Conservation (phyloP, 305 asterid species). For the Solanum chacoense region DNA sequence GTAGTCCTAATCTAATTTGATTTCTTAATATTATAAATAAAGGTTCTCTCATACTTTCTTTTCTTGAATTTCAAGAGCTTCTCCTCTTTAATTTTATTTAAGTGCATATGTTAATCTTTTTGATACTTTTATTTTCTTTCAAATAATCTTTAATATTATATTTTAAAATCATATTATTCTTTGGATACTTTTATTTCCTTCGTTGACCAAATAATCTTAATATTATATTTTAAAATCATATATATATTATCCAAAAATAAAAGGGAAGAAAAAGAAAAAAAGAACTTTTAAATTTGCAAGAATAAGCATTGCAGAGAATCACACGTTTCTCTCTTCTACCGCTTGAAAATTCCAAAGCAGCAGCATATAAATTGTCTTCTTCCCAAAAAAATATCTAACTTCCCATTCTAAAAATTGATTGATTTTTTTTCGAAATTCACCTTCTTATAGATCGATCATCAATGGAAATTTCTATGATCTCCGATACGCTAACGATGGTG, state of each 20-base stretch:
- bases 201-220: background rate
- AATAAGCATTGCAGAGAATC: background rate
- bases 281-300: background rate
- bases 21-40: no score
- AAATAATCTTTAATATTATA: no score
- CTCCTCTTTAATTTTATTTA: no score
- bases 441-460: background rate
- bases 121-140: no score
- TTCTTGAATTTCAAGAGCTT: no score
- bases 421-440: background rate
- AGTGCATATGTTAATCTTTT: no score
- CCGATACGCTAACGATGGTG: slow-evolving; percentile 45
- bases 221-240: no score
- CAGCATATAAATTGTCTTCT: background rate
- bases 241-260: background rate
- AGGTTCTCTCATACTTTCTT: no score
- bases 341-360: background rate
- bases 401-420: background rate
- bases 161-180: no score
- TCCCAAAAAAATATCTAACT: background rate
- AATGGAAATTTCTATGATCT: slow-evolving; percentile 53
- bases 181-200: background rate
- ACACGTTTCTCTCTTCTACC: background rate
- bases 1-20: no score
- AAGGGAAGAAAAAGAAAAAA: background rate